These are phyloP conservation scores for Cyberlindnera maclurae DNA, from an alignment of 805 yeast genomes.

Conservation along the genomic window DNA sequence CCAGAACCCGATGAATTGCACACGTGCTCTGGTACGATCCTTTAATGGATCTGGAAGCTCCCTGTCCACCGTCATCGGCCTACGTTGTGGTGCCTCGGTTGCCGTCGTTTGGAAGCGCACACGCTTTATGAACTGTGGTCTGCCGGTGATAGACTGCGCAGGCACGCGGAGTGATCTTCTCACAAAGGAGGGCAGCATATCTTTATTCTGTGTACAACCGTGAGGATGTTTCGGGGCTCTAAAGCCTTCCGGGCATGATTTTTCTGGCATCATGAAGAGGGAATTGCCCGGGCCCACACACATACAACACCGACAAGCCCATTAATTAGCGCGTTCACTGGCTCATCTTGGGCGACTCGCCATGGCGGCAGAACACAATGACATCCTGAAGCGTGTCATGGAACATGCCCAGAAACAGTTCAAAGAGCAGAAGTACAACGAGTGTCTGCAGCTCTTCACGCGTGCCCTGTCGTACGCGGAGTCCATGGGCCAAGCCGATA, in stretches of 20 bases:
- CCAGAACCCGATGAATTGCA: conserved; percentile 49
- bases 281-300: background rate
- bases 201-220: too few species aligned
- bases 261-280: background rate
- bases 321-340: too few species aligned
- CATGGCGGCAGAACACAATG: background rate
- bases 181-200: background rate
- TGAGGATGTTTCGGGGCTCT: too few species aligned
- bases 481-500: conserved; percentile 12
- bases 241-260: too few species aligned
- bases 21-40: conserved; percentile 43
- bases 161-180: background rate
- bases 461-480: conserved; percentile 15
- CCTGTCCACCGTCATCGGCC: conserved; percentile 41
- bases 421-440: conserved; percentile 9
- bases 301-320: too few species aligned
- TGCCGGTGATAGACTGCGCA: too few species aligned
- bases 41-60: conserved; percentile 77
- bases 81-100: background rate
- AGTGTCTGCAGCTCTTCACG: conserved; percentile 12
- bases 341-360: too few species aligned
- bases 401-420: conserved; percentile 12
- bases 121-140: background rate
- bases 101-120: background rate
- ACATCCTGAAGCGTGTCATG: conserved; percentile 10